Conservation (phyloP, 306 rosid genomes). For the Leucaena leucocephala region DNA sequence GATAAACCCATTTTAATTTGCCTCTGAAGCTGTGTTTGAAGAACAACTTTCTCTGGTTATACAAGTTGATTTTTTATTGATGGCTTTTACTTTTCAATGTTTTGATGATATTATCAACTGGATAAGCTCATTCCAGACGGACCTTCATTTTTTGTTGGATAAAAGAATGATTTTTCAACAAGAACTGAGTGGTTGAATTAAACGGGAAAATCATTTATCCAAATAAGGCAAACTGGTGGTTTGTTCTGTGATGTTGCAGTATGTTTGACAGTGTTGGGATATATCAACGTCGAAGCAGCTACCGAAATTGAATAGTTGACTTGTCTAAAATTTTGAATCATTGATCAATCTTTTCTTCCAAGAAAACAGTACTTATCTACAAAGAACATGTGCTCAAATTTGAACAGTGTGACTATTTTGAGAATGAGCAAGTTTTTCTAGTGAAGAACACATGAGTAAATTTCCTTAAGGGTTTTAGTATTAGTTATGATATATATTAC, state of each 20-base stretch:
- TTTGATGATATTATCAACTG: not conserved
- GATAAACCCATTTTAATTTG: slow-evolving; percentile 35
- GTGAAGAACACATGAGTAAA: not conserved
- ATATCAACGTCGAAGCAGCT: not conserved
- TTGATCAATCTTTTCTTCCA: not conserved
- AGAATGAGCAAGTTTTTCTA: not conserved
- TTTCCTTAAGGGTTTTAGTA: too few relatives aligned
- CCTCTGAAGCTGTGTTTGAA: not conserved
- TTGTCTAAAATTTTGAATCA: not conserved
- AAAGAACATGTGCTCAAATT: not conserved
- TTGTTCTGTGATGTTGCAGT: not conserved
- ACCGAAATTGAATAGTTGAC: not conserved
- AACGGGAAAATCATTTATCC: not conserved
- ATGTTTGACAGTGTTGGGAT: not conserved
- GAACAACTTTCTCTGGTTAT: not conserved
- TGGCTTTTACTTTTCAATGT: slow-evolving; percentile 8
- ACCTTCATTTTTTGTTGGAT: not conserved
- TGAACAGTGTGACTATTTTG: not conserved
- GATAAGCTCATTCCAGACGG: not conserved
- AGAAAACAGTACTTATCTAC: not conserved
- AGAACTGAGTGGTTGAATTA: not conserved
- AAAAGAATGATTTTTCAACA: not conserved
- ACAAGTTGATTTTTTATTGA: not conserved
- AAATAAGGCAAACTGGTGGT: not conserved
- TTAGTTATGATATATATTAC: too few relatives aligned